Evolutionary conservation across 2,329 filamentous ascomycete genomes (phyloP), one percentile per base, ranked within the genome.

Genomic region (Hypoxylon sp.): DNA sequence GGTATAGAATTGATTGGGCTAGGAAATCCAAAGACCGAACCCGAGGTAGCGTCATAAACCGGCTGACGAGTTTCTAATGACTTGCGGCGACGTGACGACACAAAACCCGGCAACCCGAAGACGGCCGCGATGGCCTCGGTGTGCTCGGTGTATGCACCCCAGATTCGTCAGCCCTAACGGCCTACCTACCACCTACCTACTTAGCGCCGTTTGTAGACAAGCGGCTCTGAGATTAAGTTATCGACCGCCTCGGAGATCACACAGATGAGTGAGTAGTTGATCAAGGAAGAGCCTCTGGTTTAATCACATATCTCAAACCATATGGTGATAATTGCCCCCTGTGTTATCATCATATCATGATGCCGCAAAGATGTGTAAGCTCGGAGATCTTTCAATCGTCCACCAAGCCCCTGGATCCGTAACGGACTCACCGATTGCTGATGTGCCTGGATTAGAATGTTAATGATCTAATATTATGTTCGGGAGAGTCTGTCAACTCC

Each of bases 141-240:
- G 46, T 60, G n/a, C 34, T 48, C 52, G 13, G 41, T n/a, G 6
- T 28, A 9, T 34, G n/a, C 51, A 46, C 61, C 61, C 62, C 49
- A n/a, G 53, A 52, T 13, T 65, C 32, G 45, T 57, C 59, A 66
- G 59, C 63, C 63, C 59, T 66, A 66, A 51, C 38, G 14, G 14
- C 21, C 43, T n/a, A 14, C 23, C 11, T 50, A 30, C 21, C 7
- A 30, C 32, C n/a, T n/a, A n/a, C n/a, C n/a, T n/a, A 14, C 23
- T 19, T 50, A 30, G 28, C 7, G 36, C 32, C n/a, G 32, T 32
- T 51, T 34, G 21, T 30, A 43, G 19, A 30, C 38, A 56, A 55
- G 60, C 63, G 64, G 64, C 67, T 70, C 67, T 45, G 49, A 57
- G 53, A 60, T 56, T 62, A 61, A 53, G 34, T 56, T 51, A 25